Evolutionary conservation across 2,329 filamentous ascomycete species (phyloP).

Genomic region (Cladosporium colombiae): DNA sequence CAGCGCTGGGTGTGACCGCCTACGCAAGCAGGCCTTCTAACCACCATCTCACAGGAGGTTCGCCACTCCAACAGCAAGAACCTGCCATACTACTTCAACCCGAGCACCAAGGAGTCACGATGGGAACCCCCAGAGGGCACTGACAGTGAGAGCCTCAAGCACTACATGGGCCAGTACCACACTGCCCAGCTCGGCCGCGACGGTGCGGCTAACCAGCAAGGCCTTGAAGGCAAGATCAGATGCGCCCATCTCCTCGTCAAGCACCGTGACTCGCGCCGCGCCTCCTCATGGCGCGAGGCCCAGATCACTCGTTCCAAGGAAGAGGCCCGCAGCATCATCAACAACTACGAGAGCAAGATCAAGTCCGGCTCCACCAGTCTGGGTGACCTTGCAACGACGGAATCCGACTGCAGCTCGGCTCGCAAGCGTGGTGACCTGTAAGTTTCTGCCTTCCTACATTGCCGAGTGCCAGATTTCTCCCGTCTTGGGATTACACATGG

Average conservation of each 20-base stretch:
- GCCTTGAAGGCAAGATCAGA: slow-evolving; percentile 78
- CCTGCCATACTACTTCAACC: slow-evolving; percentile 98
- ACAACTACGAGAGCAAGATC: slow-evolving; percentile 75
- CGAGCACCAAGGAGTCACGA: slow-evolving; percentile 78
- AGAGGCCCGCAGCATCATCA: slow-evolving; percentile 77
- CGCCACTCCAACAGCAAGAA: slow-evolving; percentile 98
- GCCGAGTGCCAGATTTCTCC: neutral
- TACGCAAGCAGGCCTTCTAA: slow-evolving; percentile 15
- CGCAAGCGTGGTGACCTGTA: slow-evolving; percentile 88
- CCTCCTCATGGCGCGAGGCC: slow-evolving; percentile 89
- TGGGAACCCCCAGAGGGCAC: slow-evolving; percentile 92
- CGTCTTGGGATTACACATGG: slow-evolving; percentile 19
- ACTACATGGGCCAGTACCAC: slow-evolving; percentile 89
- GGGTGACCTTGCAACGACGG: slow-evolving; percentile 80
- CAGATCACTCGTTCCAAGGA: slow-evolving; percentile 87
- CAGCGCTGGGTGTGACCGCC: slow-evolving; percentile 11
- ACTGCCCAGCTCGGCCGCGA: slow-evolving; percentile 47
- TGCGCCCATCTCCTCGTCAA: slow-evolving; percentile 92
- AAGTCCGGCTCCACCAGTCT: slow-evolving; percentile 66
- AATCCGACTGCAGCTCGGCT: slow-evolving; percentile 95
- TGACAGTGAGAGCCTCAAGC: slow-evolving; percentile 88
- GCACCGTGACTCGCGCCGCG: slow-evolving; percentile 82
- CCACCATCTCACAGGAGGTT: slow-evolving; percentile 60
- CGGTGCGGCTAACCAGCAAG: slow-evolving; percentile 31
- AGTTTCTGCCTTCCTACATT: slow-evolving; percentile 38